These are phyloP conservation scores for Stylonectria norvegica DNA, from an alignment of 2,329 filamentous ascomycete species.

Conservation along the genomic window DNA sequence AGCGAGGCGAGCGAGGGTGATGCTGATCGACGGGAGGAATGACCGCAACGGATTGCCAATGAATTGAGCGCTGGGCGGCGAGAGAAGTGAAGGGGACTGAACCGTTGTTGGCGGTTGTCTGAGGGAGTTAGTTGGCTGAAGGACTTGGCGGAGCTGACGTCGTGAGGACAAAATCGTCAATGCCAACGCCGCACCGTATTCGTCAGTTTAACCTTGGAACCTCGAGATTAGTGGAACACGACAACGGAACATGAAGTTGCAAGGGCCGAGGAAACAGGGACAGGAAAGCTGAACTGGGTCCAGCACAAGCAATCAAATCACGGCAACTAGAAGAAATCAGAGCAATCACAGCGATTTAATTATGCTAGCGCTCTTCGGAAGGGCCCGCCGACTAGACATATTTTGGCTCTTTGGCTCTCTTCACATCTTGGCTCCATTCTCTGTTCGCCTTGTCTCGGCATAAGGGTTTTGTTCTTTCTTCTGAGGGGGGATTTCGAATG, in stretches of 20 bases:
- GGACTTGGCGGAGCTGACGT: conserved; percentile 5
- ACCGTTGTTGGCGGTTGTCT: conserved; percentile 7
- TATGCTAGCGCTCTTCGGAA: conserved; percentile 28
- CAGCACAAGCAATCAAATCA: no score
- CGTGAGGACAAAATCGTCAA: conserved; percentile 17
- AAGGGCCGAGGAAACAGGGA: conserved; percentile 13
- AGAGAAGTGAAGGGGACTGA: conserved; percentile 12
- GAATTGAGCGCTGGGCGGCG: conserved; percentile 7
- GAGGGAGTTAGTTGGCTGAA: no score
- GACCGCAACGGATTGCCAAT: conserved; percentile 4
- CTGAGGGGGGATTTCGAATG: conserved; percentile 23
- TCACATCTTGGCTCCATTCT: no score
- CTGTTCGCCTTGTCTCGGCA: conserved; percentile 28
- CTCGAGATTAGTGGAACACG: conserved; percentile 16
- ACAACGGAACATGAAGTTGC: conserved; percentile 10
- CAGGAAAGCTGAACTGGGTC: no score
- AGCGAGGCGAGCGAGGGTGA: conserved; percentile 16
- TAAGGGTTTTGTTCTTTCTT: conserved; percentile 34
- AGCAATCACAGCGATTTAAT: conserved; percentile 28
- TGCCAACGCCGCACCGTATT: conserved; percentile 10
- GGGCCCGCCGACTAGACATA: conserved; percentile 22
- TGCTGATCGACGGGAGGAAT: conserved; percentile 18
- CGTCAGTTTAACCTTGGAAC: no score
- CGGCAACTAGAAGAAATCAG: no score
- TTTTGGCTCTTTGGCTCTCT: conserved; percentile 5